A percentile compares a stretch with the other conserved stretches of the same genome.
These are phyloP conservation scores for Penicillium robsamsonii DNA, from an alignment of 495 filamentous ascomycete genomes.

Conservation along the genomic window DNA sequence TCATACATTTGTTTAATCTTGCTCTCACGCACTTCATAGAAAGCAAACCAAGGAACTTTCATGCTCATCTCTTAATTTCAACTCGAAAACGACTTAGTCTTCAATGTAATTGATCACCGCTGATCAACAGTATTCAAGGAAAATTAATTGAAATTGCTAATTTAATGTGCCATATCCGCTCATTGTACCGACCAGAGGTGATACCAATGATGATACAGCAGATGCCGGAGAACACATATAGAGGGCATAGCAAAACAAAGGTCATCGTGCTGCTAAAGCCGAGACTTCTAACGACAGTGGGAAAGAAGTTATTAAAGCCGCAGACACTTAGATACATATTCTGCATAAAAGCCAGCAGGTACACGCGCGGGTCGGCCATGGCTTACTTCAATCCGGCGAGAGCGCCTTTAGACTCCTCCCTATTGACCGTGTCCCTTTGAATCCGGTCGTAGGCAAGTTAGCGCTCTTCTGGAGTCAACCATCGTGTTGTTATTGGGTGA, in stretches of 20 bases:
- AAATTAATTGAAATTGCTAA: no score
- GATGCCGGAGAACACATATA: slow-evolving; percentile 46
- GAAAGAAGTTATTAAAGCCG: slow-evolving; percentile 50
- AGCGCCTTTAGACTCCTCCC: no score
- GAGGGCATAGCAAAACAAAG: slow-evolving; percentile 52
- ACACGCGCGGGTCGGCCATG: no score
- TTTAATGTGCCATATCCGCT: slow-evolving; percentile 48
- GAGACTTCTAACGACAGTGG: slow-evolving; percentile 51
- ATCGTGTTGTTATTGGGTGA: no score
- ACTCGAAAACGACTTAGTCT: neutral
- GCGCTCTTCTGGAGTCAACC: no score
- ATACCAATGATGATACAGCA: slow-evolving; percentile 42
- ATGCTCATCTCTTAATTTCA: neutral
- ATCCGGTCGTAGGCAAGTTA: no score
- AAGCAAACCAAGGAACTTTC: neutral
- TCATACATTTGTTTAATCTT: neutral
- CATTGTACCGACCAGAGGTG: slow-evolving; percentile 43
- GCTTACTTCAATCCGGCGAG: no score
- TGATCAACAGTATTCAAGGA: no score
- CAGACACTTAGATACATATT: no score
- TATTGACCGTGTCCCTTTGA: no score
- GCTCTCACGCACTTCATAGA: neutral
- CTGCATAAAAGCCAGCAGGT: no score
- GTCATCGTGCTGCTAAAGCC: slow-evolving; percentile 52
- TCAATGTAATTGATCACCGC: neutral